Evolutionary conservation across 2,329 filamentous ascomycete species (phyloP), one percentile per base, ranked within the genome.

Genomic region (Balansia obtecta): DNA sequence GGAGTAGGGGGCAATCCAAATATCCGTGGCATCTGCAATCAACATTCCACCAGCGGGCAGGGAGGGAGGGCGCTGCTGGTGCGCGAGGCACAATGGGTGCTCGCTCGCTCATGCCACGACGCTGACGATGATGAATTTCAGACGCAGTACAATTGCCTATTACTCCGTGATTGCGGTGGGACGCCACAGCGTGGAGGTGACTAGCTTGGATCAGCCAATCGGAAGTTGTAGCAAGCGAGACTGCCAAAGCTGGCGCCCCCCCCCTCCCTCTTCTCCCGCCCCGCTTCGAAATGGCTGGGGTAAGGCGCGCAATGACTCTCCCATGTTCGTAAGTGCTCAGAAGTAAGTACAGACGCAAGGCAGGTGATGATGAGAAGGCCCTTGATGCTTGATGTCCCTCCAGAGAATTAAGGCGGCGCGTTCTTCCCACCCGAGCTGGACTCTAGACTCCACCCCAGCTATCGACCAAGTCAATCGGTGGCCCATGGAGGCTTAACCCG

Each of bases 191-290:
- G 22, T n/a, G 48, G 38, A 18, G 16, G 8, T 10, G 10, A 10
- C 22, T 27, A 27, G 22, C 22, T 27, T 4, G 22, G 22, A 27
- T 27, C 51, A 45, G 47, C 53, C 44, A 55, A 52, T 53, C 32
- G 50, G 52, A 41, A n/a, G 30, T 34, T 38, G 13, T 30, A 39
- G 33, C 52, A 53, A 55, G 52, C 53, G 53, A 55, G 46, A 13
- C 42, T 38, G 13, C 16, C n/a, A 40, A 13, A n/a, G n/a, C n/a
- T n/a, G n/a, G n/a, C n/a, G n/a, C n/a, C n/a, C n/a, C n/a, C n/a
- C n/a, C n/a, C n/a, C n/a, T n/a, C n/a, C n/a, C n/a, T n/a, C n/a
- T n/a, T n/a, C n/a, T n/a, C n/a, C n/a, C n/a, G n/a, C n/a, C n/a
- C n/a, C n/a, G n/a, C n/a, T n/a, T n/a, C n/a, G n/a, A n/a, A n/a